Evolutionary conservation across 2,329 filamentous ascomycete genomes (phyloP).

Genomic region (Neurospora sp.): DNA sequence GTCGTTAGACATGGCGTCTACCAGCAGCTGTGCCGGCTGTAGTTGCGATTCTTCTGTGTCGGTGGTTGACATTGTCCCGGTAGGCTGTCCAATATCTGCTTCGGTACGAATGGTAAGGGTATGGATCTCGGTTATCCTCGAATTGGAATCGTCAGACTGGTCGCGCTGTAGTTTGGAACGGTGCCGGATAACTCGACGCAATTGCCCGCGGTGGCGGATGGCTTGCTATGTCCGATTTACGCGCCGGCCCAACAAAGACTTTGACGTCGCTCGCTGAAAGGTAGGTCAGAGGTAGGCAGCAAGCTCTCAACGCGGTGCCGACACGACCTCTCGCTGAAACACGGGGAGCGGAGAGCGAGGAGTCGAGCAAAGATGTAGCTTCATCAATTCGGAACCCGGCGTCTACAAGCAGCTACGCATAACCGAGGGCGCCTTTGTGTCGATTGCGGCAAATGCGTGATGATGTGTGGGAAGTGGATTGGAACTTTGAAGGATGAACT

Average conservation of each 20-base stretch:
- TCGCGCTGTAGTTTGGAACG: background rate
- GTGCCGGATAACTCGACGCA: background rate
- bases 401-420: background rate
- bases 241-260: background rate
- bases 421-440: background rate
- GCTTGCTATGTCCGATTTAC: background rate
- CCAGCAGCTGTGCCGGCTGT: constrained; percentile 24
- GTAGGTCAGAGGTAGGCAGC: background rate
- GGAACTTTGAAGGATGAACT: background rate
- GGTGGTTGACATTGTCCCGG: background rate
- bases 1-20: constrained; percentile 20
- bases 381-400: background rate
- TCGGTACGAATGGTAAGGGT: background rate
- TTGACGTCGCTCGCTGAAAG: background rate
- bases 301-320: background rate
- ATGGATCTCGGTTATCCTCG: background rate
- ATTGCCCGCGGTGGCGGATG: background rate
- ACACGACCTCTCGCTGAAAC: background rate
- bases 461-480: background rate
- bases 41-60: constrained; percentile 26
- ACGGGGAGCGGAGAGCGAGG: background rate
- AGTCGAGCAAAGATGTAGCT: background rate
- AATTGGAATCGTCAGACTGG: background rate
- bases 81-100: background rate
- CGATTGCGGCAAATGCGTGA: background rate